phyloP scores from a whole-genome alignment of 2,329 filamentous ascomycete species.

The Fusarium fujikuroi region DNA sequence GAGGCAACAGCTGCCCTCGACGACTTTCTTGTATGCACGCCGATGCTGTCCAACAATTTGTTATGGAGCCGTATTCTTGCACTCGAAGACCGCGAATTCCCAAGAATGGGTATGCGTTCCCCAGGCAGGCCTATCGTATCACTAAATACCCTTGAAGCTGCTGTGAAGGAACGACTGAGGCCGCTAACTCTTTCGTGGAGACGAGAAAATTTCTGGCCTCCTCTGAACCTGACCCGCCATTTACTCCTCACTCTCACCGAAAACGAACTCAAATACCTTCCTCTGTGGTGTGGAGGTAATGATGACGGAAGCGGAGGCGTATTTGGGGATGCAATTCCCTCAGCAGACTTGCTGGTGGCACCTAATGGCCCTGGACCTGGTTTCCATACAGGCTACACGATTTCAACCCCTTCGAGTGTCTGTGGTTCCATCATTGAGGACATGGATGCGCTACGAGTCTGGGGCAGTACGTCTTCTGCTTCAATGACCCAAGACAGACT shows the following conservation, averaged over 20 bases:
- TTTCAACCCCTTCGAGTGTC: constrained; percentile 48
- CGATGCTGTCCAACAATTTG: not conserved
- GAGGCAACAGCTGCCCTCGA: constrained; percentile 18
- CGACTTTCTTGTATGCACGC: constrained; percentile 9
- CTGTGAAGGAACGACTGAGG: constrained; percentile 35
- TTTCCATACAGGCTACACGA: constrained; percentile 58
- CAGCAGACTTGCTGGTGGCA: constrained; percentile 52
- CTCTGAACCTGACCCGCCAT: constrained; percentile 54
- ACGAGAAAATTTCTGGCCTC: constrained; percentile 47
- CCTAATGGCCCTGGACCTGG: constrained; percentile 59
- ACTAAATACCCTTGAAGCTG: constrained; percentile 35
- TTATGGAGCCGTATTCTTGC: constrained; percentile 12
- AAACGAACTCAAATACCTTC: constrained; percentile 70
- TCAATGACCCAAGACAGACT: constrained; percentile 51
- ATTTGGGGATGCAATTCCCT: constrained; percentile 55
- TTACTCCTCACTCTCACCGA: constrained; percentile 64
- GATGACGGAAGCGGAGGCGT: constrained; percentile 64
- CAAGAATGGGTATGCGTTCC: not conserved
- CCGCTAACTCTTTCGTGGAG: constrained; percentile 42
- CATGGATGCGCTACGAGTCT: constrained; percentile 49
- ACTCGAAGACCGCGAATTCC: not conserved
- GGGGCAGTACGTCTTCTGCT: constrained; percentile 48
- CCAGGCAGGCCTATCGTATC: constrained; percentile 30
- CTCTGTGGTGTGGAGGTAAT: constrained; percentile 70
- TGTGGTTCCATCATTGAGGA: constrained; percentile 51